phyloP scores from a whole-genome alignment of 2,329 filamentous ascomycete genomes.

The Ophiosphaerella narmari region DNA sequence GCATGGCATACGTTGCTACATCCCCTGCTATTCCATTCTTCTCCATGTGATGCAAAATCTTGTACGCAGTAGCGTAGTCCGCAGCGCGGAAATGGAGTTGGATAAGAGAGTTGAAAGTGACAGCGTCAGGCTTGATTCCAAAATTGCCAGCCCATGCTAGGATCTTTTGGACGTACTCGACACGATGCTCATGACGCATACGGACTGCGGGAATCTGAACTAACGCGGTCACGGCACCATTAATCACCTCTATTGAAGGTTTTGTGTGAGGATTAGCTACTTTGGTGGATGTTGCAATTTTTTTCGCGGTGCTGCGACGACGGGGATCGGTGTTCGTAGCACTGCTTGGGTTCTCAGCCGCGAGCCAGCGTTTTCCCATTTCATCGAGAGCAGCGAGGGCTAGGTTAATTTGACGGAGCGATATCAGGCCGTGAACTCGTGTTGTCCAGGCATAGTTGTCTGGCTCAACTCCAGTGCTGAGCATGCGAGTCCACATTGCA shows the following conservation, averaged over 20 bases:
- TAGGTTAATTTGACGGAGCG: constrained; percentile 56
- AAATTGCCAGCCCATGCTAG: constrained; percentile 50
- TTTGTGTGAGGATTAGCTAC: constrained; percentile 53
- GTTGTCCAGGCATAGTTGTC: constrained; percentile 72
- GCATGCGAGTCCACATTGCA: constrained; percentile 69
- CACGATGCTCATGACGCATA: constrained; percentile 48
- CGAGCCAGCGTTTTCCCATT: constrained; percentile 66
- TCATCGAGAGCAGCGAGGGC: constrained; percentile 69
- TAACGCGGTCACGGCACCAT: constrained; percentile 70
- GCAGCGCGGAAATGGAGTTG: constrained; percentile 60
- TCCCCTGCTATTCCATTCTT: constrained; percentile 61
- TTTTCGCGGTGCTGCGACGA: constrained; percentile 14
- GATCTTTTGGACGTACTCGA: constrained; percentile 43
- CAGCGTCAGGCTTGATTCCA: constrained; percentile 52
- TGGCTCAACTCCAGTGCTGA: constrained; percentile 61
- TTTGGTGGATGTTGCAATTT: constrained; percentile 16
- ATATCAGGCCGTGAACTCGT: constrained; percentile 69
- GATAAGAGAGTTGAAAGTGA: constrained; percentile 72
- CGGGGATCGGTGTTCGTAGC: constrained; percentile 11
- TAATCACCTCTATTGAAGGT: constrained; percentile 69
- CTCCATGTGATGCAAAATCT: constrained; percentile 65
- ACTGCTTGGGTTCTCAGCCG: constrained; percentile 33
- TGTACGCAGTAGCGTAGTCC: constrained; percentile 54
- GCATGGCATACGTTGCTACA: constrained; percentile 72
- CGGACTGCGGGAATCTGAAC: constrained; percentile 44